Conservation (phyloP, 305 asterid genomes). For the Plantago coronopus region DNA sequence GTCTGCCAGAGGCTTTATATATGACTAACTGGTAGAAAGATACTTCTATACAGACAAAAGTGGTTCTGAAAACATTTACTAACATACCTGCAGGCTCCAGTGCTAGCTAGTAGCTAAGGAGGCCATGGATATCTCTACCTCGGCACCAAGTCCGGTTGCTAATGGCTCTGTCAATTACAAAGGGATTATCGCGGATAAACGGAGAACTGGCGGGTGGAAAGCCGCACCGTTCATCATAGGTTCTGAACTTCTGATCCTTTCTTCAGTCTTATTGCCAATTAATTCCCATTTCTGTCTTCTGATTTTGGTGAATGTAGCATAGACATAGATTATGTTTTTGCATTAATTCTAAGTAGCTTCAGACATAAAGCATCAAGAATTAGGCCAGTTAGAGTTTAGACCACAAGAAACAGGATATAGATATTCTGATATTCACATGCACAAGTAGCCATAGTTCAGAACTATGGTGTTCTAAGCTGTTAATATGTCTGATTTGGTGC, state of each 20-base stretch:
- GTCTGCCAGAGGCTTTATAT: background rate
- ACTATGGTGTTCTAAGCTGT: too few relatives aligned
- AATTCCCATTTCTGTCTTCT: background rate
- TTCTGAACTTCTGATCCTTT: too few relatives aligned
- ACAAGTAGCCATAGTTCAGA: too few relatives aligned
- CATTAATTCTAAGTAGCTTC: background rate
- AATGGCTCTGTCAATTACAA: slow-evolving; percentile 49
- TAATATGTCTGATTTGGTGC: background rate
- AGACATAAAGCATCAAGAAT: too few relatives aligned
- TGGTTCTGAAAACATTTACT: background rate
- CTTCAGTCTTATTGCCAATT: background rate
- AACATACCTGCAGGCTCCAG: background rate
- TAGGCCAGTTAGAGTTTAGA: too few relatives aligned
- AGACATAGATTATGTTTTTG: background rate
- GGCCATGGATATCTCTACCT: slow-evolving; percentile 21
- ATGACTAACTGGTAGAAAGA: background rate
- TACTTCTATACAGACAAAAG: background rate
- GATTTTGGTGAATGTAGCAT: background rate
- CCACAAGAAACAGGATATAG: too few relatives aligned
- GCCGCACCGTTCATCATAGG: slow-evolving; percentile 66
- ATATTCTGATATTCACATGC: too few relatives aligned
- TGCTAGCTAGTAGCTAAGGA: background rate
- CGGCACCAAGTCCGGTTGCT: slow-evolving; percentile 30
- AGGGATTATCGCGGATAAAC: slow-evolving; percentile 48
- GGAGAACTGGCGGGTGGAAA: slow-evolving; percentile 59